Conservation (phyloP, 1,139 yeast genomes). For the Debaryomyces udenii region DNA sequence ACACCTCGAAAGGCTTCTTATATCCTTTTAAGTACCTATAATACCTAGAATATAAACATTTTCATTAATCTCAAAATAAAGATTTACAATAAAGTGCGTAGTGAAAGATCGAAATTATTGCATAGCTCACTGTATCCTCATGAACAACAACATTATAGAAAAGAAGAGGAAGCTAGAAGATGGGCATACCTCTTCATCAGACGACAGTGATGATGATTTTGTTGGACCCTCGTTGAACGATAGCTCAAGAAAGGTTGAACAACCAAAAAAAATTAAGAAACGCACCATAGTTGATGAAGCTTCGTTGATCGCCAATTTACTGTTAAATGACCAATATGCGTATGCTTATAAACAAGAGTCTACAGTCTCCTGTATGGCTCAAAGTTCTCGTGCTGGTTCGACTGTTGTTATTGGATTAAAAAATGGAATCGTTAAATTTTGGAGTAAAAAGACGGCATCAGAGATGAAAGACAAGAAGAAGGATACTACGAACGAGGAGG, state of each 20-base stretch:
- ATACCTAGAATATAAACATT: too few relatives aligned
- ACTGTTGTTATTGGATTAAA: conserved; percentile 37
- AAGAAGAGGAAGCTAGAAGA: conserved; percentile 9
- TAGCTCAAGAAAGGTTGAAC: neutral
- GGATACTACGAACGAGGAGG: conserved; percentile 7
- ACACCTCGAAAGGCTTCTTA: too few relatives aligned
- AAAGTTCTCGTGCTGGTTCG: conserved; percentile 8
- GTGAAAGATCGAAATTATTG: neutral
- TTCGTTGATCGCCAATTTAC: conserved; percentile 8
- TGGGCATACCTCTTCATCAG: conserved; percentile 6
- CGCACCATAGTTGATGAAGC: conserved; percentile 5
- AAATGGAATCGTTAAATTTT: conserved; percentile 46
- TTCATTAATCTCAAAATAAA: too few relatives aligned
- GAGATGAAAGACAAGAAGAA: neutral
- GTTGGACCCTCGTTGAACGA: conserved; percentile 13
- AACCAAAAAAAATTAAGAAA: conserved; percentile 9
- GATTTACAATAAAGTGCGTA: conserved; percentile 5
- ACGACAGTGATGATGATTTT: conserved; percentile 15
- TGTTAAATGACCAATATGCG: conserved; percentile 9
- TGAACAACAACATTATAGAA: neutral
- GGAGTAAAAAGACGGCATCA: conserved; percentile 26
- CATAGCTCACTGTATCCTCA: neutral
- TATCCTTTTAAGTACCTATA: too few relatives aligned
- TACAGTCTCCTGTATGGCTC: conserved; percentile 11
- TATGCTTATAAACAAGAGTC: conserved; percentile 12